Evolutionary conservation across 305 asterid genomes (phyloP), one percentile per base, ranked within the genome.

Genomic region (Stenogyne calaminthoides): DNA sequence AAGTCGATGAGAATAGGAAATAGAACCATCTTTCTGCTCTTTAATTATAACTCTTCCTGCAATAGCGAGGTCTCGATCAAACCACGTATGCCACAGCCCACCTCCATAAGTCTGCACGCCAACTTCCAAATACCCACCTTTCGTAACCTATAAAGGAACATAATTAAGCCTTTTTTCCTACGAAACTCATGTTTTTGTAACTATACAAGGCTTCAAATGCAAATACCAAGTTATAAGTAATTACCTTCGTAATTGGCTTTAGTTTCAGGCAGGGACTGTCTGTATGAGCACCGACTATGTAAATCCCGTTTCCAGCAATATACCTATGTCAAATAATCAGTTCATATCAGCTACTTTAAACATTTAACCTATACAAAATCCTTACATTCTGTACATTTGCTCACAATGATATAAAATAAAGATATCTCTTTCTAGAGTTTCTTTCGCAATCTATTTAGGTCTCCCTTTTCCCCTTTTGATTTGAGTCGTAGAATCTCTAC

Each of bases 11-110:
- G 84, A 82, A 82, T 83, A 95, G 22, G 89, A 82, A 29, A 70
- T 86, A 10, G 86, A 80, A 20, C 94, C 91, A 81, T 87, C 87
- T 74, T 90, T 90, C 82, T 64, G 71, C 75, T 80, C 81, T 81
- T 81, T 82, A 62, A 90, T 70, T 57, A 95, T 85, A 57, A 95
- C 85, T 85, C 98, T 87, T 60, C 99, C 97, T 7, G 97, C 98
- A 83, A 95, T 72, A 20, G 93, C 74, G 80, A 92, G 82, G 82
- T 95, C 99, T 32, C 97, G 97, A 74, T 95, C 99, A 67, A 95
- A 95, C 99, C 97, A 95, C 27, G 99, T 92, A 58, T 95, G 96
- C 99, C 99, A 95, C 78, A 95, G 77, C 22, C 99, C 99, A 84
- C 97, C 85, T 58, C 98, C 98, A 83, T 95, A 95, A 67, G 94